Evolutionary conservation across 2,329 filamentous ascomycete genomes (phyloP), one percentile per base, ranked within the genome.

Genomic region (Dryadomyces sulphureus): DNA sequence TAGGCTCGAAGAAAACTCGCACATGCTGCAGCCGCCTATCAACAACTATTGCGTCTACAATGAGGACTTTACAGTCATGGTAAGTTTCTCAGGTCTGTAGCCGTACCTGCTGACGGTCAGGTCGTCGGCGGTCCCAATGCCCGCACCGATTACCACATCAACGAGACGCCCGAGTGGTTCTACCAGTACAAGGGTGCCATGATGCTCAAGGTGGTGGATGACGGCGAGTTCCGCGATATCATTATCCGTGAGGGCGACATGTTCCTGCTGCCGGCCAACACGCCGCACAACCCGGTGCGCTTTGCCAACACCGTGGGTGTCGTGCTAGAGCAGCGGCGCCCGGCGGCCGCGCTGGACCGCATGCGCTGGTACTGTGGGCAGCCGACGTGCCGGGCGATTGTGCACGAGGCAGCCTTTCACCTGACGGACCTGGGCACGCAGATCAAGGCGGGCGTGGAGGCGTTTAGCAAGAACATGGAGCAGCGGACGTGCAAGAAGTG

Each of bases 1-100:
- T 12, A 14, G 89, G 90, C 80, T 98, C 36, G 74, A 86, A 57
- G 77, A 89, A 61, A 96, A 96, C 65, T 82, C 84, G 0, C 89
- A 96, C 61, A 80, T 96, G 50, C 77, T 95, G 48, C 79, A 94
- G 62, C 92, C 92, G 0, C 92, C 92, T 1, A 81, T 96, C 59
- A 95, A 95, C 68, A 96, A 96, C 68, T 93, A 92, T 70, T 95
- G 89, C 67, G 86, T 96, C 57, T 94, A 94, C 68, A 84, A 94
- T 60, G 75, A 84, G 46, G 75, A 77, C 57, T 76, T 90, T 49
- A 88, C 82, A 38, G 83, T 92, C 59, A 92, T 92, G 84, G 80
- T 81, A 57, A 43, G 56, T 53, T n/a, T 4, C 8, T 2, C 17
- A n/a, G n/a, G n/a, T n/a, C n/a, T n/a, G n/a, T 36, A 5, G n/a